Conservation (phyloP, 345 rosid genomes). For the Nephelium lappaceum region DNA sequence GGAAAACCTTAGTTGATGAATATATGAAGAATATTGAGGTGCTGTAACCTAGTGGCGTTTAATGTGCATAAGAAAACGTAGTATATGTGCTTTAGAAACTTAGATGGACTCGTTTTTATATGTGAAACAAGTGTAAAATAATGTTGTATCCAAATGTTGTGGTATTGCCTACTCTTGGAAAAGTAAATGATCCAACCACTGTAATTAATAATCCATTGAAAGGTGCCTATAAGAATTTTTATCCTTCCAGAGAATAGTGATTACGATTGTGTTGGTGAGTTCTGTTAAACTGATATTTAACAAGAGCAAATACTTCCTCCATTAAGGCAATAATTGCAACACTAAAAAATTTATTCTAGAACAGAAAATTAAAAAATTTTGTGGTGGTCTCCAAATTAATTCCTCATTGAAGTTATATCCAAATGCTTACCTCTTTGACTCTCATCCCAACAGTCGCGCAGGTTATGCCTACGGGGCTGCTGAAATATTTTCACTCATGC, state of each 20-base stretch:
- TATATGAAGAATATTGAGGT: neutral
- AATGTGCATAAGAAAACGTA: neutral
- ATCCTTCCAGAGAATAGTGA: neutral
- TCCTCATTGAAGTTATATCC: neutral
- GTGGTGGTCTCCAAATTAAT: neutral
- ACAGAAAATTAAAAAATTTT: neutral
- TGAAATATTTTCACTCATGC: slow-evolving; percentile 91
- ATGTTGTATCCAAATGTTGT: neutral
- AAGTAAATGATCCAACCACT: neutral
- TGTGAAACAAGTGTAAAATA: neutral
- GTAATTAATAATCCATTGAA: neutral
- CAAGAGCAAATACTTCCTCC: neutral
- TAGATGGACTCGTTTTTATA: neutral
- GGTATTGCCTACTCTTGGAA: neutral
- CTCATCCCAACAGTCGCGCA: slow-evolving; percentile 63
- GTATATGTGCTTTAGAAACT: neutral
- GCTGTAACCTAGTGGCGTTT: neutral
- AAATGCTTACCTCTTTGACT: neutral
- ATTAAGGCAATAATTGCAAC: neutral
- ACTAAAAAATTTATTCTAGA: neutral
- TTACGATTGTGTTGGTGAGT: neutral
- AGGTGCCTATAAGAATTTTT: neutral
- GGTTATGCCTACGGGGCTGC: slow-evolving; percentile 94
- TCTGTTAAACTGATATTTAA: neutral
- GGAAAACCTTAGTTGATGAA: neutral